These are phyloP conservation scores for Blastocladiella emersonii DNA, from an alignment of 371 early-diverging fungal species.

Conservation along the genomic window DNA sequence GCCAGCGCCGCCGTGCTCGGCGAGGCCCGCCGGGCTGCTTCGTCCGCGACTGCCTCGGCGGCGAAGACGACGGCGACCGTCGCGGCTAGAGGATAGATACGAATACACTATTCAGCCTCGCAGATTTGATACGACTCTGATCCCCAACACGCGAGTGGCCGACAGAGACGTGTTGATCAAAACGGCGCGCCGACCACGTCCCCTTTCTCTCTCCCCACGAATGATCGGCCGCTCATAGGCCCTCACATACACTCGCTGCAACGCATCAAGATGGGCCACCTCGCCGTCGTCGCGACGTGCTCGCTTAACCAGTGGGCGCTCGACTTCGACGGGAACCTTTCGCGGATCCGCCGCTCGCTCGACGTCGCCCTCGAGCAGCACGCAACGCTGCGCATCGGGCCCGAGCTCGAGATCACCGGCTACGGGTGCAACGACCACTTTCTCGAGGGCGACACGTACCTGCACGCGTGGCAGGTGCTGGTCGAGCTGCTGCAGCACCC, in stretches of 20 bases:
- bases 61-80: too few relatives aligned
- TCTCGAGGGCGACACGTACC: constrained; percentile 83
- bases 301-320: constrained; percentile 93
- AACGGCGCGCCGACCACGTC: too few relatives aligned
- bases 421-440: constrained; percentile 97
- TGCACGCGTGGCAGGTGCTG: constrained; percentile 89
- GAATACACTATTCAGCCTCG: too few relatives aligned
- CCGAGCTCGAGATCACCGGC: constrained; percentile 94
- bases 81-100: too few relatives aligned
- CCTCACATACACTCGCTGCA: too few relatives aligned
- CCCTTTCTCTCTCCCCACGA: too few relatives aligned
- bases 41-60: too few relatives aligned
- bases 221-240: too few relatives aligned
- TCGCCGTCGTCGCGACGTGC: constrained; percentile 50
- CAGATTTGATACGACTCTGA: too few relatives aligned
- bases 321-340: constrained; percentile 84
- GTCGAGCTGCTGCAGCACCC: constrained; percentile 48
- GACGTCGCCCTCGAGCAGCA: constrained; percentile 62
- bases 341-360: constrained; percentile 74
- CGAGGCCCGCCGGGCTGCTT: too few relatives aligned
- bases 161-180: too few relatives aligned
- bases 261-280: constrained; percentile 3
- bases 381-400: constrained; percentile 78
- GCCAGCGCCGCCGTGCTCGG: not conserved
- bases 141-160: too few relatives aligned